Conservation (phyloP, 306 rosid species). For the Lathyrus sativus region DNA sequence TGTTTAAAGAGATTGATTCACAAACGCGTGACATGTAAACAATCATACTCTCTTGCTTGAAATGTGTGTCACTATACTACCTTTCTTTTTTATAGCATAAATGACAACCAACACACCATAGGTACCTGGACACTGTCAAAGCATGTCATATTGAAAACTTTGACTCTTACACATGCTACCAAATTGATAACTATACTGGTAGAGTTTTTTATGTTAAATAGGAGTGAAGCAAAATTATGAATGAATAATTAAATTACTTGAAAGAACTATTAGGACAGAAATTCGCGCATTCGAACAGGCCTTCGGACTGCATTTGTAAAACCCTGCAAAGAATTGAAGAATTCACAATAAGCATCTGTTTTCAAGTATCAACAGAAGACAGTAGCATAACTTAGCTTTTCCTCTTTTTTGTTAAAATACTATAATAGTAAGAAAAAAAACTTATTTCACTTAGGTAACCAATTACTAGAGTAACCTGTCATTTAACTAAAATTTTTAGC, state of each 20-base stretch:
- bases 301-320: constrained; percentile 91
- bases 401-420: constrained; percentile 3
- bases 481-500: neutral
- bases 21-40: neutral
- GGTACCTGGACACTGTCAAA: constrained; percentile 1
- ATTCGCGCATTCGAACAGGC: constrained; percentile 86
- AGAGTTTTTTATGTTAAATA: constrained; percentile 1
- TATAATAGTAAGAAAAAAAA: neutral
- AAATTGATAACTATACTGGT: constrained; percentile 16
- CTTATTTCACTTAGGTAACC: neutral
- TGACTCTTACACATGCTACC: neutral
- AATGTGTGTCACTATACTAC: constrained; percentile 5
- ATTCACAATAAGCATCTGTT: constrained; percentile 15
- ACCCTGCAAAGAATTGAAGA: constrained; percentile 59
- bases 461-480: constrained; percentile 5
- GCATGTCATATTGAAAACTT: neutral
- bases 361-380: neutral
- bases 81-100: neutral
- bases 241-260: constrained; percentile 17
- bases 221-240: neutral
- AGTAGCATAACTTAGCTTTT: neutral
- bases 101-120: neutral
- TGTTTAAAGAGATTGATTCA: constrained; percentile 12
- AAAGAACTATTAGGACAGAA: constrained; percentile 48
- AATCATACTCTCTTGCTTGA: neutral